Evolutionary conservation across 1,284 basidiomycete genomes (phyloP).

Genomic region (Boletus coffeatus): DNA sequence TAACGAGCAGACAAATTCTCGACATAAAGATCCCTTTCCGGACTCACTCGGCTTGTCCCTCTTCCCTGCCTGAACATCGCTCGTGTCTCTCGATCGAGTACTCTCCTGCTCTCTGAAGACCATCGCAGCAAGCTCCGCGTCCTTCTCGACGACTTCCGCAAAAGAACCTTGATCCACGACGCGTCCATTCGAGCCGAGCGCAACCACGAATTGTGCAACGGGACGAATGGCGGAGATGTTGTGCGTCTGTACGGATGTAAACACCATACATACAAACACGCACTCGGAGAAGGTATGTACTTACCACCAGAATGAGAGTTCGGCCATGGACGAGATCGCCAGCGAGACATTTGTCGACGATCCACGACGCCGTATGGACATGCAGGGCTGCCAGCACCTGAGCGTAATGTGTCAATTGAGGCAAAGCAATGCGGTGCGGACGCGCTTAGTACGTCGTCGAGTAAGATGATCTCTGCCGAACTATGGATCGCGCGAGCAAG

Average conservation of each 20-base stretch:
- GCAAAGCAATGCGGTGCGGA: not conserved
- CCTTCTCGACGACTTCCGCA: not conserved
- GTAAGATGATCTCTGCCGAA: too few relatives aligned
- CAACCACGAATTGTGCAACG: not conserved
- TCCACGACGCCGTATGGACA: not conserved
- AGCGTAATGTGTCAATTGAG: not conserved
- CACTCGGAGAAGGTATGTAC: not conserved
- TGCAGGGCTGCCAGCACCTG: not conserved
- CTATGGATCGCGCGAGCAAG: too few relatives aligned
- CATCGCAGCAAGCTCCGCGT: not conserved
- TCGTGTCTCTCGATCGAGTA: not conserved
- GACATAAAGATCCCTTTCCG: not conserved
- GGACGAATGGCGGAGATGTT: not conserved
- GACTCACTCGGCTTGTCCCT: not conserved
- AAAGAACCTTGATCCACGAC: not conserved
- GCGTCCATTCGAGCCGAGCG: not conserved
- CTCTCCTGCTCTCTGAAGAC: not conserved
- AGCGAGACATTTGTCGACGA: not conserved
- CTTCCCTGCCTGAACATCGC: not conserved
- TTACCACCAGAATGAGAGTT: conserved; percentile 1
- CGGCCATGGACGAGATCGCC: not conserved
- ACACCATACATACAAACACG: not conserved
- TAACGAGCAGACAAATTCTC: too few relatives aligned
- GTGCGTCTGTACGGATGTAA: not conserved
- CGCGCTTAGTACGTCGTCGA: not conserved